These are phyloP conservation scores for Colletotrichum tanaceti DNA, from an alignment of 2,329 filamentous ascomycete genomes.

Conservation along the genomic window DNA sequence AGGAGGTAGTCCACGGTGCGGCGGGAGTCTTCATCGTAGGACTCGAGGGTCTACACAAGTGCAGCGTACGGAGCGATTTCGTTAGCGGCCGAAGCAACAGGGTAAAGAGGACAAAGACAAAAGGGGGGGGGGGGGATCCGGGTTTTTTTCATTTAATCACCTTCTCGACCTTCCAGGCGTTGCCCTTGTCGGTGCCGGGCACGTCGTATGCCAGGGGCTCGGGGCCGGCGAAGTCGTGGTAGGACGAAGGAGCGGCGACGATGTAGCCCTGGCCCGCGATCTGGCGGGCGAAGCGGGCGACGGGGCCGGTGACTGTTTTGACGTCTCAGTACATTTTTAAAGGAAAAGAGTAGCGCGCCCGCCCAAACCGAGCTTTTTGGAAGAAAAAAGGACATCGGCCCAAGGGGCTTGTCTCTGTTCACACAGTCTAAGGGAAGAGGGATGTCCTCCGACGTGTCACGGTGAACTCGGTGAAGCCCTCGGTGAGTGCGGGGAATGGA, in stretches of 20 bases:
- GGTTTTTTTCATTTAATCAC: slow-evolving; percentile 57
- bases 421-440: too few species aligned
- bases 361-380: not conserved
- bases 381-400: too few species aligned
- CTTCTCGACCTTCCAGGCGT: slow-evolving; percentile 87
- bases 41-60: slow-evolving; percentile 73
- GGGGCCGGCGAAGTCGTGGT: slow-evolving; percentile 92
- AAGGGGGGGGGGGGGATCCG: not conserved
- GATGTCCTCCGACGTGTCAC: slow-evolving; percentile 3
- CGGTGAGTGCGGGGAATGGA: slow-evolving; percentile 15
- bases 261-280: slow-evolving; percentile 95
- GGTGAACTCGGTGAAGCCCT: slow-evolving; percentile 3
- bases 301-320: slow-evolving; percentile 80
- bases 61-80: not conserved
- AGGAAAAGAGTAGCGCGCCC: not conserved
- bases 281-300: slow-evolving; percentile 88
- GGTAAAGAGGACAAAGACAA: not conserved
- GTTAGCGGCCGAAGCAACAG: not conserved
- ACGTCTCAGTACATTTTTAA: not conserved
- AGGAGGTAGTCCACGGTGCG: slow-evolving; percentile 77
- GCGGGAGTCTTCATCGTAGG: slow-evolving; percentile 84
- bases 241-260: slow-evolving; percentile 88
- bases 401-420: too few species aligned
- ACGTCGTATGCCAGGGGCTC: slow-evolving; percentile 87
- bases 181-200: slow-evolving; percentile 87